These are phyloP conservation scores for Backusella liffmaniae DNA, from an alignment of 192 early-diverging fungal genomes.

Conservation along the genomic window DNA sequence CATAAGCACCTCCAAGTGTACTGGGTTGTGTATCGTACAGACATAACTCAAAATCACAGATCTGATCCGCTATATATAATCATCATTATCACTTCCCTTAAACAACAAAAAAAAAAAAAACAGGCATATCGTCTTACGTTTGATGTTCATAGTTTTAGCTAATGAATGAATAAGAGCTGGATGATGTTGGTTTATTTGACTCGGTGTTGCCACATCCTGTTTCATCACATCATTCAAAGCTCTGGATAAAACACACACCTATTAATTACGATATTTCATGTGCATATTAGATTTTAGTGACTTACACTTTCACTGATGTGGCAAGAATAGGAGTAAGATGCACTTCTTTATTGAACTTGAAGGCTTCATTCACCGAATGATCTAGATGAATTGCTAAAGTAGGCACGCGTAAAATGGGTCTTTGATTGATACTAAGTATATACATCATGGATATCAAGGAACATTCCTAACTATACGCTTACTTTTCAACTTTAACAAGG, in stretches of 20 bases:
- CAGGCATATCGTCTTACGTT: constrained; percentile 31
- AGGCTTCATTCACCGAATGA: constrained; percentile 66
- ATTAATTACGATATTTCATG: neutral
- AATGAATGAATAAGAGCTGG: constrained; percentile 77
- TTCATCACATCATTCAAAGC: constrained; percentile 22
- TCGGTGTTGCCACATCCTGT: neutral
- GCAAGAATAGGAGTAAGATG: constrained; percentile 89
- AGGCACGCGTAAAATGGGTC: constrained; percentile 92
- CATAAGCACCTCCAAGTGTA: constrained; percentile 81
- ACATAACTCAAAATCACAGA: constrained; percentile 96
- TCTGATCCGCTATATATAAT: constrained; percentile 54
- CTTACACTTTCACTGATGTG: constrained; percentile 59
- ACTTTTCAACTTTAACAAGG: constrained; percentile 75
- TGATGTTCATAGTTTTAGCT: constrained; percentile 66
- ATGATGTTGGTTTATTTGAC: constrained; percentile 67
- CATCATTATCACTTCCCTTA: neutral
- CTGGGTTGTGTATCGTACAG: constrained; percentile 91
- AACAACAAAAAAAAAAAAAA: neutral
- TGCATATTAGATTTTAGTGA: neutral
- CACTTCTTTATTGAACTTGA: constrained; percentile 94
- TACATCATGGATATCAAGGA: too few species aligned
- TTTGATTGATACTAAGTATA: constrained; percentile 11
- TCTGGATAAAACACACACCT: neutral
- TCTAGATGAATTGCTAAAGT: constrained; percentile 97
- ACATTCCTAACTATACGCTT: neutral